Conservation (phyloP, 306 rosid species). For the Dalbergia cochinchinensis region DNA sequence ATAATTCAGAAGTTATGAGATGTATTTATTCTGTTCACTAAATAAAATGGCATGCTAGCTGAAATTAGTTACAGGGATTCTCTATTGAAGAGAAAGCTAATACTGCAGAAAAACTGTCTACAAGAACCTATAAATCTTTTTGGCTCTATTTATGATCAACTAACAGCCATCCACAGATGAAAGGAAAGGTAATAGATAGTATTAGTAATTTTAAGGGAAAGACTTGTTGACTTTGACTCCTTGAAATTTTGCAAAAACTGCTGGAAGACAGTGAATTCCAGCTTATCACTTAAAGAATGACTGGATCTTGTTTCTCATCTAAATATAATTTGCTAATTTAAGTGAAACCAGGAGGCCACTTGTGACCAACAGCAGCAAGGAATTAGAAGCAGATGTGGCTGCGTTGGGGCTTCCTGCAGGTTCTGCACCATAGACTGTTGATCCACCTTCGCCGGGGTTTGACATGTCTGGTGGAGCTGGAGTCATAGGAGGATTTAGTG, state of each 20-base stretch:
- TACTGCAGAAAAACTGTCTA: slow-evolving; percentile 63
- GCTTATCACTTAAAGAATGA: slow-evolving; percentile 55
- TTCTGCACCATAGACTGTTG: slow-evolving; percentile 64
- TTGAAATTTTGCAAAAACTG: slow-evolving; percentile 52
- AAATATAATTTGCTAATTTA: slow-evolving; percentile 55
- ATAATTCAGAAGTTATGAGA: slow-evolving; percentile 27
- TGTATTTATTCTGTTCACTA: slow-evolving; percentile 39
- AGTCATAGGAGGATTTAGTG: slow-evolving; percentile 39
- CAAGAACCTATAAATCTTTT: slow-evolving; percentile 58
- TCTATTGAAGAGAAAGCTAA: slow-evolving; percentile 56
- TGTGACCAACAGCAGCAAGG: slow-evolving; percentile 49
- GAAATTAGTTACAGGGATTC: slow-evolving; percentile 43
- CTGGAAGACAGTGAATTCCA: slow-evolving; percentile 61
- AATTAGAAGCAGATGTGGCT: slow-evolving; percentile 57
- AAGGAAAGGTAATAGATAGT: slow-evolving; percentile 41
- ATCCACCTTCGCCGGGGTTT: slow-evolving; percentile 69
- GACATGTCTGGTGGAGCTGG: slow-evolving; percentile 54
- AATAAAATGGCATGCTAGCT: slow-evolving; percentile 47
- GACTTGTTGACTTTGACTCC: slow-evolving; percentile 53
- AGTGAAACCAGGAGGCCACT: slow-evolving; percentile 59
- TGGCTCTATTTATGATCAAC: slow-evolving; percentile 60
- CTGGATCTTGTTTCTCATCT: slow-evolving; percentile 46
- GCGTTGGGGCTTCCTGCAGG: slow-evolving; percentile 77
- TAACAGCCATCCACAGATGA: slow-evolving; percentile 53
- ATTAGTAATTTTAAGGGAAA: slow-evolving; percentile 46